phyloP scores from a whole-genome alignment of 129 eudicot species.

The Escallonia herrerae region DNA sequence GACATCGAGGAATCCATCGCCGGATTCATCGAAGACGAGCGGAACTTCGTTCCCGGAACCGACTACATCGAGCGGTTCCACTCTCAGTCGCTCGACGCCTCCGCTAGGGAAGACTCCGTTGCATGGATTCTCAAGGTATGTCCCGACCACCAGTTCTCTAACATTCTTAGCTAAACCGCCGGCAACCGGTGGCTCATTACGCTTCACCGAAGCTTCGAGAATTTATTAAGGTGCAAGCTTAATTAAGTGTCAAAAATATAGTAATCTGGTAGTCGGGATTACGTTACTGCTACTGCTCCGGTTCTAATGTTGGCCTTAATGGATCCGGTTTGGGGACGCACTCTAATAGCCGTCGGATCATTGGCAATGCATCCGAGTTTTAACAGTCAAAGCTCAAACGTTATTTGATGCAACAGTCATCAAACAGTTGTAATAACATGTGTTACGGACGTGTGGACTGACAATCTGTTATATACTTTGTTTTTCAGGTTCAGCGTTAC shows the following conservation, averaged over 20 bases:
- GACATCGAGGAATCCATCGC: constrained; percentile 64
- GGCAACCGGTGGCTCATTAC: no score
- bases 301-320: no score
- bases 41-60: constrained; percentile 45
- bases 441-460: neutral
- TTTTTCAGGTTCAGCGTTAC: constrained; percentile 61
- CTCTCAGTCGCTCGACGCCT: constrained; percentile 49
- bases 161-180: neutral
- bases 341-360: no score
- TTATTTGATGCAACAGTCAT: no score
- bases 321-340: no score
- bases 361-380: neutral
- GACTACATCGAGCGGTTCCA: constrained; percentile 45
- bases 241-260: no score
- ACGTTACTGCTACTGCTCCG: no score
- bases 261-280: no score
- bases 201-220: no score
- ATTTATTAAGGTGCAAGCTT: no score
- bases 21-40: constrained; percentile 68
- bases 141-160: no score
- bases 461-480: neutral
- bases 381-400: neutral
- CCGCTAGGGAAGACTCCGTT: constrained; percentile 68
- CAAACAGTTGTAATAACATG: no score
- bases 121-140: constrained; percentile 94